Evolutionary conservation across 2,329 filamentous ascomycete genomes (phyloP).

Genomic region (Alternaria burnsii): DNA sequence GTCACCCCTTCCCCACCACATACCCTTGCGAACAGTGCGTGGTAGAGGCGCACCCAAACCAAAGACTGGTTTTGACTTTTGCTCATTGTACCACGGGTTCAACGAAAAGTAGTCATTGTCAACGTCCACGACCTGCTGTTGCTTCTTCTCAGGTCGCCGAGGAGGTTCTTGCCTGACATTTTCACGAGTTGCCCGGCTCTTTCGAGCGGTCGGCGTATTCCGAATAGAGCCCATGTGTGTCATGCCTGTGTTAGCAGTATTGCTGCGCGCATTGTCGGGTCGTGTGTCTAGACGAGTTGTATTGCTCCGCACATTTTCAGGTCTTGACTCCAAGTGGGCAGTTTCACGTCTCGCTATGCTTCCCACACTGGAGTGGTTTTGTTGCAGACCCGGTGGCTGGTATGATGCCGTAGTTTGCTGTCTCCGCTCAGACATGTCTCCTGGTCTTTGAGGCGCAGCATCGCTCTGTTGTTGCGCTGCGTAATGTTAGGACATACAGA

Average conservation of each 20-base stretch:
- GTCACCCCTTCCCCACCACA: conserved; percentile 57
- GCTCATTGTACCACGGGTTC: conserved; percentile 64
- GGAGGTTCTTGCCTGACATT: conserved; percentile 18
- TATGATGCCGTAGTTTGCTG: conserved; percentile 16
- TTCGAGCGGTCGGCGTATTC: conserved; percentile 21
- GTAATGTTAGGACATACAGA: neutral
- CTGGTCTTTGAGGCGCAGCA: conserved; percentile 6
- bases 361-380: conserved; percentile 20
- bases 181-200: conserved; percentile 21
- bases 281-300: conserved; percentile 15
- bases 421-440: conserved; percentile 9
- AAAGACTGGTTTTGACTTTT: conserved; percentile 62
- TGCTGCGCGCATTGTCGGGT: conserved; percentile 14
- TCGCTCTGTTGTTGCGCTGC: conserved; percentile 7
- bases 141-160: conserved; percentile 37
- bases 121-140: conserved; percentile 47
- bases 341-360: conserved; percentile 31
- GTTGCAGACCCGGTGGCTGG: conserved; percentile 18
- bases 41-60: conserved; percentile 63
- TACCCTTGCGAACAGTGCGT: conserved; percentile 62
- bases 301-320: conserved; percentile 10
- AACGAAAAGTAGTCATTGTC: conserved; percentile 63
- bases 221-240: conserved; percentile 23
- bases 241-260: conserved; percentile 18
- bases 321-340: conserved; percentile 12